Base-by-base conservation (phyloP, 495 filamentous ascomycete species). In the Staphylotrichum longicolle region DNA sequence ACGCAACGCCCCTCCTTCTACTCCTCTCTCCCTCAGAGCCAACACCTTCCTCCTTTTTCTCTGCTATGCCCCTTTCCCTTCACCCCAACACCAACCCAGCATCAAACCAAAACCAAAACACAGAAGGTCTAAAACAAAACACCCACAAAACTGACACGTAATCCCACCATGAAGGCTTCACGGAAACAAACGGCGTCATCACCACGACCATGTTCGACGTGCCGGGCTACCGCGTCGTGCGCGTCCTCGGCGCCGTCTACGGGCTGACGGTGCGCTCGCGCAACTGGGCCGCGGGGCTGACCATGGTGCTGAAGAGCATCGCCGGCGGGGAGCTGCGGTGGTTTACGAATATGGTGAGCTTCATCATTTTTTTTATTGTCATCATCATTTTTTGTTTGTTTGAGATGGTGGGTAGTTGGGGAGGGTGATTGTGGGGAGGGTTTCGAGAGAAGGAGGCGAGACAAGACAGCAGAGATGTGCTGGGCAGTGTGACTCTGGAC, bases 211-310 rank as follows among this genome's bases (percentile, higher is more conserved):
- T 74, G 72, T 67, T 72, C 65, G 77, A 86, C 63, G 63, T 86
- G 3, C 84, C 83, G 0, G 83, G 81, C 20, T 84, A 85, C 73
- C 82, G 81, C 55, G 74, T 85, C 34, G 76, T 78, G 30, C 72
- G 72, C n/a, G 75, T 83, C n/a, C 77, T 86, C 9, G 83, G 83
- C 54, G 78, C 81, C 15, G 75, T 86, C 42, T 86, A 84, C 72
- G 83, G 83, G 20, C 74, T 86, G 37, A 84, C 81, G 0, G 83
- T 86, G 6, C 83, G 83, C 11, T 78, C 78, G 5, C 79, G 83
- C 14, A 86, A 85, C 65, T 69, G 69, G 65, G 75, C 73, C 0
- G 76, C 76, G 10, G 60, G 66, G 35, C 51, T 84, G 10, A 72
- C 70, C 47, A 77, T 79, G 64, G 78, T 79, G 15, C 49, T 84